Percentiles rank a stretch among this genome's conserved stretches.
Conservation (phyloP, 768 basidiomycete species). For the Naematelia aurantialba region DNA sequence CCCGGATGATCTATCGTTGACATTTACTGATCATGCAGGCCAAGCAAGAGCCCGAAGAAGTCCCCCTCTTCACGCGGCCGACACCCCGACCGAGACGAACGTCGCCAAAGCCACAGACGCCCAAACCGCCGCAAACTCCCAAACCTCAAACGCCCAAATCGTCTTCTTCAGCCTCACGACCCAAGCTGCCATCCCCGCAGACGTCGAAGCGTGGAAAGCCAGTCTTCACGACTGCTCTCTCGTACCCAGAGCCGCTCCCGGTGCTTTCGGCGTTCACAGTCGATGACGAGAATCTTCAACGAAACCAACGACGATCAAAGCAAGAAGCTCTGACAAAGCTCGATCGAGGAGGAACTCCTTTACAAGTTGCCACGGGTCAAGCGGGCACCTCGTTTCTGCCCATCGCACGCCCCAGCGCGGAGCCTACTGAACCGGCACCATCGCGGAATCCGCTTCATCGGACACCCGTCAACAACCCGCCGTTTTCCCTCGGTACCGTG, state of each 20-base stretch:
- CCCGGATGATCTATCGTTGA: not conserved
- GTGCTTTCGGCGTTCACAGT: constrained; percentile 12
- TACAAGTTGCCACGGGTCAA: constrained; percentile 15
- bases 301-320: constrained; percentile 41
- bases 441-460: constrained; percentile 40
- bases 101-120: constrained; percentile 5
- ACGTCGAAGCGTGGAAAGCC: constrained; percentile 19
- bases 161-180: constrained; percentile 2
- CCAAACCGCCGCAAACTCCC: not conserved
- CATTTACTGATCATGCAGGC: constrained; percentile 1
- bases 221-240: constrained; percentile 30
- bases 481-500: constrained; percentile 35
- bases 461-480: constrained; percentile 29
- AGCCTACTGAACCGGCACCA: constrained; percentile 22
- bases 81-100: not conserved
- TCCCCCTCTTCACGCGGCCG: not conserved
- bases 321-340: constrained; percentile 38
- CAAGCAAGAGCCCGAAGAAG: not conserved
- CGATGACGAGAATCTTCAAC: constrained; percentile 30
- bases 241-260: constrained; percentile 33
- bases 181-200: constrained; percentile 4
- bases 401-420: constrained; percentile 10
- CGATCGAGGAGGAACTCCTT: constrained; percentile 27
- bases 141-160: not conserved
- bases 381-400: constrained; percentile 36